Base-by-base conservation (phyloP, 2,329 filamentous ascomycete genomes). In the Neocucurbitaria cava region DNA sequence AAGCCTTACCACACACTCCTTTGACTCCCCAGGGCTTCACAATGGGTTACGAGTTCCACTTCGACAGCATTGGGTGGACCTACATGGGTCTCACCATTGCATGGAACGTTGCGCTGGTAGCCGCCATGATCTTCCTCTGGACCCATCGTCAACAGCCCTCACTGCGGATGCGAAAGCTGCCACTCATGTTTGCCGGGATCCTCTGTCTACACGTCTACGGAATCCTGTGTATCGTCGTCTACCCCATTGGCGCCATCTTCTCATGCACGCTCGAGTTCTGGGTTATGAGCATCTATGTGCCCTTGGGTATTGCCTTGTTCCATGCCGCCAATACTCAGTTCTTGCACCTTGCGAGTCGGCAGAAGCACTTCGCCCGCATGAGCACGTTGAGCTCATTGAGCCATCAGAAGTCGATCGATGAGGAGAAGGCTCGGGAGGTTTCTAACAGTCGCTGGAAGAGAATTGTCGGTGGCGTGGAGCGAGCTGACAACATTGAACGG, bases 261-360 rank as follows among this genome's bases (percentile, higher is more conserved):
- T 52, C 61, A n/a, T 74, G 70, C 33, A 53, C 57, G 0, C 53
- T 64, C 0, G 68, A 72, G 39, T 74, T 69, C 46, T 74, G 70
- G 70, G 47, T 71, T 31, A 73, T 73, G 70, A 71, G 62, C 39
- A 66, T 73, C 5, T 68, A 63, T 42, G 61, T 73, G 1, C 70
- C 69, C 20, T 54, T 69, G 30, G 70, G 70, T 11, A 67, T 70
- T 30, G 70, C 69, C 8, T 53, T 74, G 46, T 73, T 74, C 38
- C 70, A 73, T 43, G 66, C 70, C 2, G 62, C 71, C n/a, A 74
- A 74, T 47, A 71, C 66, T n/a, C 71, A 74, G 46, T 74, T 74
- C 35, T 45, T 73, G 30, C 62, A 74, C 28, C 54, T 73, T 31
- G 68, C 70, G 2, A 70, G 66, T 33, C 67, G 68, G 35, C 71